phyloP scores from a whole-genome alignment of 148 eudicot genomes.

The Gaultheria prostrata region DNA sequence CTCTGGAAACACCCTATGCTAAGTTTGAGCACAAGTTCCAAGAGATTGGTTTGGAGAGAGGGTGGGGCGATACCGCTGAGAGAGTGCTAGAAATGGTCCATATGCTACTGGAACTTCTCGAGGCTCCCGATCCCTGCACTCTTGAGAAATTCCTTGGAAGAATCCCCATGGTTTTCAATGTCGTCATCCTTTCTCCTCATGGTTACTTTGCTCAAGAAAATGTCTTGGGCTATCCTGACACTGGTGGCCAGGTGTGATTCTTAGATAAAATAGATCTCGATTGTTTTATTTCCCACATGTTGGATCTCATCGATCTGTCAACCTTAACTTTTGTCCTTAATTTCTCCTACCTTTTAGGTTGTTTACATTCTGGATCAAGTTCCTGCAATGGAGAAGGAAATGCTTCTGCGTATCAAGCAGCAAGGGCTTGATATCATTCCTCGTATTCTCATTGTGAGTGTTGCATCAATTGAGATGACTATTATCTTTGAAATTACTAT shows the following conservation, averaged over 20 bases:
- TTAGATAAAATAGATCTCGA: background rate
- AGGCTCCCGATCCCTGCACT: constrained; percentile 96
- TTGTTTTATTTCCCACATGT: background rate
- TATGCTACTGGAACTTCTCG: constrained; percentile 83
- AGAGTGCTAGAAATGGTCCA: constrained; percentile 83
- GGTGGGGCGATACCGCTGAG: constrained; percentile 92
- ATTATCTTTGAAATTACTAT: background rate
- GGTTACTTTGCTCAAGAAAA: constrained; percentile 98
- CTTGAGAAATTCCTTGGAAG: constrained; percentile 87
- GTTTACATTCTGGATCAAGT: constrained; percentile 99
- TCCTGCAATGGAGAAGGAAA: constrained; percentile 95
- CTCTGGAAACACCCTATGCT: constrained; percentile 68
- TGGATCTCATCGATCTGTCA: too few relatives aligned
- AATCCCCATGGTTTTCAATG: constrained; percentile 96
- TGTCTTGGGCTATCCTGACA: constrained; percentile 95
- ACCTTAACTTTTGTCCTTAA: background rate
- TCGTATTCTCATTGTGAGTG: constrained; percentile 76
- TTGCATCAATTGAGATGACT: background rate
- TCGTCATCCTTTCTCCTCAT: constrained; percentile 93
- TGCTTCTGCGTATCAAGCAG: constrained; percentile 86
- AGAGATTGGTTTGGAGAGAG: constrained; percentile 91
- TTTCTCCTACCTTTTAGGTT: constrained; percentile 35
- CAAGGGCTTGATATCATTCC: constrained; percentile 93
- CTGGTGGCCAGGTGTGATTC: constrained; percentile 84
- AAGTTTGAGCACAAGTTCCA: constrained; percentile 86